Percentiles rank a stretch among this genome's conserved stretches.
phyloP scores from a whole-genome alignment of 768 basidiomycete genomes.

The Trametes villosa region DNA sequence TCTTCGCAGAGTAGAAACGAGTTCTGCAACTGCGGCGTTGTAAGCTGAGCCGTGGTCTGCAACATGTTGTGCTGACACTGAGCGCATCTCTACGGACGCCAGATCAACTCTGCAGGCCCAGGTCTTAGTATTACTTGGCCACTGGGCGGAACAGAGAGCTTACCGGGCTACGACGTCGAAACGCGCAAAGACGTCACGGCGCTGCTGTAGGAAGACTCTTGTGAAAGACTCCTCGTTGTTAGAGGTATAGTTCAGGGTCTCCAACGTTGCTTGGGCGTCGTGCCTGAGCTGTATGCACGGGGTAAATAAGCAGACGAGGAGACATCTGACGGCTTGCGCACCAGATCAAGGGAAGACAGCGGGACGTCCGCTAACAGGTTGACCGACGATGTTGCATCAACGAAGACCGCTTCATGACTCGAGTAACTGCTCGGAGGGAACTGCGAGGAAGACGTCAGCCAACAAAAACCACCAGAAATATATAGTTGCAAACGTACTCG shows the following conservation, averaged over 20 bases:
- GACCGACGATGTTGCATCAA: constrained; percentile 75
- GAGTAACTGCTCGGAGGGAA: constrained; percentile 62
- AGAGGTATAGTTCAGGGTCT: constrained; percentile 54
- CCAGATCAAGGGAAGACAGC: constrained; percentile 75
- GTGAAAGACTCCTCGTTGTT: constrained; percentile 65
- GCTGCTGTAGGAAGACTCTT: constrained; percentile 73
- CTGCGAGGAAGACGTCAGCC: constrained; percentile 38
- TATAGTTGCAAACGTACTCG: constrained; percentile 43
- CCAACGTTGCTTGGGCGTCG: constrained; percentile 77
- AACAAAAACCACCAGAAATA: background rate
- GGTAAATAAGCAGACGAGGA: background rate
- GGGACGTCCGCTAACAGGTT: constrained; percentile 83
- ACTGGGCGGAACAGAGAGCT: constrained; percentile 18
- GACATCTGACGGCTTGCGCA: constrained; percentile 41
- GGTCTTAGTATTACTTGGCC: background rate
- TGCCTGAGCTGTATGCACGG: constrained; percentile 57
- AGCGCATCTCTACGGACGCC: constrained; percentile 49
- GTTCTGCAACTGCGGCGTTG: constrained; percentile 56
- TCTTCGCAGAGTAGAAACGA: constrained; percentile 54
- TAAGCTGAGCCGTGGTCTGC: constrained; percentile 66
- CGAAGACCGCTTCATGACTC: constrained; percentile 60
- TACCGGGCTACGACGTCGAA: constrained; percentile 79
- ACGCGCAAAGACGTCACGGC: constrained; percentile 61
- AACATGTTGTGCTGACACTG: constrained; percentile 47
- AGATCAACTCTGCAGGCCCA: constrained; percentile 55